Base-by-base conservation (phyloP, 495 filamentous ascomycete genomes). In the Cladorrhinum samala region DNA sequence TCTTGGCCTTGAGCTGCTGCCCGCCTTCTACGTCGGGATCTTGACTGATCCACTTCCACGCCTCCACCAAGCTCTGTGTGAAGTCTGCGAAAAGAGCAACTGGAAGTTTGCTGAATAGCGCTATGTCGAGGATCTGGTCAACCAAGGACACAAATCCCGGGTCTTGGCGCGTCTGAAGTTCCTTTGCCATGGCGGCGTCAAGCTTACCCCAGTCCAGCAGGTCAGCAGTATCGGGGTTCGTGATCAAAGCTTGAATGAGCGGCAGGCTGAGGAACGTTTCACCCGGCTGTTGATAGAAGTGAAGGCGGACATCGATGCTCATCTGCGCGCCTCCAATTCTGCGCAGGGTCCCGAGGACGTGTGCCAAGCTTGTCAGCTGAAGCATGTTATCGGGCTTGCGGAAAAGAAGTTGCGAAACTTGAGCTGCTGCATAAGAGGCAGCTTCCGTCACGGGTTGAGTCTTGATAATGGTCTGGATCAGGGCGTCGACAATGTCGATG, bases 21-120 rank as follows among this genome's bases (percentile, higher is more conserved):
- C 81, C 87, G 2, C 73, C 70, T 21, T 82, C 74, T 3, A 90
- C 64, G 40, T 69, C 74, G 9, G 87, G 81, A 30, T 94, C 87
- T 53, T 91, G 84, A 1, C 70, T 68, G 39, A 95, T 80, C 89
- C 89, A 95, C 42, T 85, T 78, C 63, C 85, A 88, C 49, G 95
- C 81, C 40, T 84, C 89, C 59, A 88, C 85, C 56, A 87, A 75
- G 67, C 83, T 94, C 52, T 79, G 80, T 9, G 88, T 85, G 68
- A 96, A 95, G 70, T 97, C 92, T 3, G 90, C 81, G 57, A 88
- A 83, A 38, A 96, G 72, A 1, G 86, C 87, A 17, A 84, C 72
- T 0, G 89, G 87, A 48, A 82, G 78, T 39, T 91, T 85, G 60
- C 80, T 87, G 48, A 94, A 79, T 2, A 96, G 71, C 14, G 90